Conservation (phyloP, 352 stramenopile genomes). For the Poterioochromonas sp. region DNA sequence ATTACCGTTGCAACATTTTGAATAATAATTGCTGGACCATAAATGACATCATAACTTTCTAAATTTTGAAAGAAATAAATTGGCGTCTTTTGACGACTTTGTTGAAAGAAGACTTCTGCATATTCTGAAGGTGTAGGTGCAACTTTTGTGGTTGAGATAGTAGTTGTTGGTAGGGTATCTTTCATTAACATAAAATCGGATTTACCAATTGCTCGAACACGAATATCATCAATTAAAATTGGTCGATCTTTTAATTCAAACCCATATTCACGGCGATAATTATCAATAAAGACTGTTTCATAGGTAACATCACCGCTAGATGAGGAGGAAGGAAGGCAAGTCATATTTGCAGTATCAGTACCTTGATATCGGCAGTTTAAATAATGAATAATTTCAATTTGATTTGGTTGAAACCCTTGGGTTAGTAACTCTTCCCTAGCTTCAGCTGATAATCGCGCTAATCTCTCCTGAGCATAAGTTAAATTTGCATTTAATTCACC, state of each 20-base stretch:
- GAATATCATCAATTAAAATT: conserved; percentile 92
- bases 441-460: conserved; percentile 58
- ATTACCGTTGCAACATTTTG: conserved; percentile 95
- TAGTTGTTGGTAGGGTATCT: not conserved
- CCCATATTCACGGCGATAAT: conserved; percentile 93
- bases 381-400: conserved; percentile 83
- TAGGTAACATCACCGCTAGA: conserved; percentile 50
- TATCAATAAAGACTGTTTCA: conserved; percentile 72
- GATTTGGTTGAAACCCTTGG: conserved; percentile 61
- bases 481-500: conserved; percentile 46
- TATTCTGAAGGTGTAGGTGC: conserved; percentile 36
- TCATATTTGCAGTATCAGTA: conserved; percentile 97
- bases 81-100: conserved; percentile 60
- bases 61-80: conserved; percentile 86
- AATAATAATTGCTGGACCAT: conserved; percentile 90
- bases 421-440: conserved; percentile 64
- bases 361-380: conserved; percentile 96
- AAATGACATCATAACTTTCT: conserved; percentile 51
- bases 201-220: conserved; percentile 80
- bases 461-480: conserved; percentile 16
- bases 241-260: conserved; percentile 84
- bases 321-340: conserved; percentile 48
- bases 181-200: not conserved
- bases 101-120: conserved; percentile 62
- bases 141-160: conserved; percentile 14